Evolutionary conservation across 2,329 filamentous ascomycete genomes (phyloP).

Genomic region (Lecanoromycetidae sp.): DNA sequence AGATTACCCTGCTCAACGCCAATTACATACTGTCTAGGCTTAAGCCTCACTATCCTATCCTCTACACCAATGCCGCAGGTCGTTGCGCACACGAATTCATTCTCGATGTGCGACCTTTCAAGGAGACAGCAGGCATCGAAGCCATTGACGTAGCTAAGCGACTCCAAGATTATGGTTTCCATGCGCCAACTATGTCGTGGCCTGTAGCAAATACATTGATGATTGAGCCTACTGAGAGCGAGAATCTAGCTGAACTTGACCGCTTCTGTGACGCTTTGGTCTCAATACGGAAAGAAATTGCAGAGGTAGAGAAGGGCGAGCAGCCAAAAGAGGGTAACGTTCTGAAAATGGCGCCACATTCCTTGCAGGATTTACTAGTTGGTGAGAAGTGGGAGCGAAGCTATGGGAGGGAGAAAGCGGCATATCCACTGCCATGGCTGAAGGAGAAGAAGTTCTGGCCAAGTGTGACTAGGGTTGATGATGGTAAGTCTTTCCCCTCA

Average conservation of each 20-base stretch:
- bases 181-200: slow-evolving; percentile 95
- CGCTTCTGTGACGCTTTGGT: slow-evolving; percentile 86
- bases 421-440: slow-evolving; percentile 71
- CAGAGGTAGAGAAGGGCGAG: slow-evolving; percentile 66
- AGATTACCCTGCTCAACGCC: slow-evolving; percentile 86
- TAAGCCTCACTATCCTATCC: slow-evolving; percentile 71
- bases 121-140: slow-evolving; percentile 70
- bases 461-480: slow-evolving; percentile 70
- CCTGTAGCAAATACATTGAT: slow-evolving; percentile 90
- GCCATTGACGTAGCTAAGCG: slow-evolving; percentile 94
- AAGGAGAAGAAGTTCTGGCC: slow-evolving; percentile 98
- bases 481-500: slow-evolving; percentile 50
- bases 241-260: slow-evolving; percentile 84
- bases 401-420: slow-evolving; percentile 71
- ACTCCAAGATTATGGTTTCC: slow-evolving; percentile 93
- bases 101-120: slow-evolving; percentile 75
- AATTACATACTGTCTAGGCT: slow-evolving; percentile 92
- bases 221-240: slow-evolving; percentile 94
- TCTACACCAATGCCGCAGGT: slow-evolving; percentile 83
- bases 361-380: slow-evolving; percentile 67
- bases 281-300: slow-evolving; percentile 73
- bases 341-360: slow-evolving; percentile 80
- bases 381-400: slow-evolving; percentile 58
- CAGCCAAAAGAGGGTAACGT: slow-evolving; percentile 67
- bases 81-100: slow-evolving; percentile 97